phyloP scores from a whole-genome alignment of 2,329 filamentous ascomycete species.

The Rutstroemia sp. region DNA sequence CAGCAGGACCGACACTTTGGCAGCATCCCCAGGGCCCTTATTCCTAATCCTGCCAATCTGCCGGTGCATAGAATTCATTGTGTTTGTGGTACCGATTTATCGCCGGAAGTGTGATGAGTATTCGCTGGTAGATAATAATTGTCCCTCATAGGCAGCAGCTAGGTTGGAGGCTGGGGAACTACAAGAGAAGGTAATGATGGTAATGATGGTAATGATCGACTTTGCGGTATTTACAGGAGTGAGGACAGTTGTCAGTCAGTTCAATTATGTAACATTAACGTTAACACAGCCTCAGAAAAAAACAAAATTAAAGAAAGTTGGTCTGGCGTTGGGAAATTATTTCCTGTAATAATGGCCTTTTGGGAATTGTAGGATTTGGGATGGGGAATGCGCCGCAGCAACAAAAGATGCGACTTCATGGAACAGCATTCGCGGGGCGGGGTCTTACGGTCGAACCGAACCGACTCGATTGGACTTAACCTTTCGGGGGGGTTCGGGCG shows the following conservation, averaged over 20 bases:
- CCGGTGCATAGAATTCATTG: conserved; percentile 67
- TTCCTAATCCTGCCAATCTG: conserved; percentile 67
- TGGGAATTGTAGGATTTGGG: not conserved
- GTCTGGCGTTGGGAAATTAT: not conserved
- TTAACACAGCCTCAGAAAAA: not conserved
- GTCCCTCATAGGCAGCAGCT: too few species aligned
- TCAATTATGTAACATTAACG: not conserved
- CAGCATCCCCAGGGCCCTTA: conserved; percentile 63
- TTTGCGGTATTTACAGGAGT: not conserved
- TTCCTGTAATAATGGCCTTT: not conserved
- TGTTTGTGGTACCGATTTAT: conserved; percentile 12
- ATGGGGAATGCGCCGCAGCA: too few species aligned
- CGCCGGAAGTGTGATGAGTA: not conserved
- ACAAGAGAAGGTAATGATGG: not conserved
- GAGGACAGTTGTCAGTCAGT: conserved; percentile 1
- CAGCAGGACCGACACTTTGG: conserved; percentile 65
- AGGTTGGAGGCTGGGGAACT: not conserved
- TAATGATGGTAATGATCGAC: not conserved
- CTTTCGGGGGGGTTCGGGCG: too few species aligned
- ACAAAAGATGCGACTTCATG: too few species aligned
- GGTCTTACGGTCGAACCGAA: too few species aligned
- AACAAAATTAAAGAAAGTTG: conserved; percentile 3
- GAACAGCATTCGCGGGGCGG: too few species aligned
- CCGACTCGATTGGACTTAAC: too few species aligned
- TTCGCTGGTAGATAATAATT: conserved; percentile 2